Percentiles rank a stretch among this genome's conserved stretches.
Conservation (phyloP, 768 basidiomycete genomes). For the Leccinum ochraceum region DNA sequence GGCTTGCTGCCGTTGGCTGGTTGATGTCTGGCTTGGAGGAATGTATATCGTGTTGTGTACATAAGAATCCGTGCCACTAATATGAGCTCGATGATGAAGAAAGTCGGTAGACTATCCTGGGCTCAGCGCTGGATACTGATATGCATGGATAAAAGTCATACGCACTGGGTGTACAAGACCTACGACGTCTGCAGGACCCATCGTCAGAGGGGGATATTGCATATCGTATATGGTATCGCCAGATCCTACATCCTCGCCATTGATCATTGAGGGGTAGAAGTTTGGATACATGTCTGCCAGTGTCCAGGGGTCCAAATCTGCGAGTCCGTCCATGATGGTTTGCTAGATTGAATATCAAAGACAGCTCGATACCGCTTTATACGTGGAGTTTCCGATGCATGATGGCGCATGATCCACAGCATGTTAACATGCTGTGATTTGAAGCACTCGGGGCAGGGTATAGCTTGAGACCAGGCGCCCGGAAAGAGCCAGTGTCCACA, state of each 20-base stretch:
- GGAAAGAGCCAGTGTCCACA: not conserved
- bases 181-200: not conserved
- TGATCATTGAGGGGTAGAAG: not conserved
- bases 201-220: not conserved
- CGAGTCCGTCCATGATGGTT: constrained; percentile 19
- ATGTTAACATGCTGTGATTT: constrained; percentile 24
- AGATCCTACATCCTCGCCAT: not conserved
- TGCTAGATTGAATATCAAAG: not conserved
- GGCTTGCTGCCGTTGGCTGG: constrained; percentile 8
- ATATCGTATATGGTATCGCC: constrained; percentile 1
- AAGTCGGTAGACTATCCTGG: constrained; percentile 6
- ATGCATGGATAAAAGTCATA: not conserved
- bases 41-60: not conserved
- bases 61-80: not conserved
- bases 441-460: not conserved
- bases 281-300: constrained; percentile 6
- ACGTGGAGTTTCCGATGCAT: constrained; percentile 2
- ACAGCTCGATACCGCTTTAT: constrained; percentile 10
- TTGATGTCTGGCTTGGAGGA: not conserved
- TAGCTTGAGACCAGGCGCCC: not conserved
- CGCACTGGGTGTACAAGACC: constrained; percentile 14
- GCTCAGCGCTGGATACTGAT: constrained; percentile 6
- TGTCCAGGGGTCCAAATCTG: constrained; percentile 1
- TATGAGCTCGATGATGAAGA: not conserved
- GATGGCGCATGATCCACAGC: constrained; percentile 18